Base-by-base conservation (phyloP, 345 rosid genomes). In the Litchi chinensis region DNA sequence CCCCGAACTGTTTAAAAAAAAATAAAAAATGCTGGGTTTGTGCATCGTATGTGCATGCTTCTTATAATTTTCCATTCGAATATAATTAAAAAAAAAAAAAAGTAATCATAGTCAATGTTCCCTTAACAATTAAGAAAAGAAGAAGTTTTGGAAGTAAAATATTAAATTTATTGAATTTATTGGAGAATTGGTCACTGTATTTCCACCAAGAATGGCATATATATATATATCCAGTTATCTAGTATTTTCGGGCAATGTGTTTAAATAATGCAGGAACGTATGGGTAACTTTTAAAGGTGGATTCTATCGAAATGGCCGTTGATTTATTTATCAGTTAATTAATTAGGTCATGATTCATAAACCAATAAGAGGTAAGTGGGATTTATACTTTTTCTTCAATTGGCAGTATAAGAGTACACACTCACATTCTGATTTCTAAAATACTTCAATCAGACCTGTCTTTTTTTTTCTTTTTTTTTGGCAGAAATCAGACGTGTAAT, bases 201-300 rank as follows among this genome's bases (percentile, higher is more conserved):
- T 70, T 70, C 74, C 74, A 56, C 48, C 26, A 37, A 56, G 46
- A 44, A 56, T 39, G 26, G 46, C 46, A 28, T 71, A 50, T 52
- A 26, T 71, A 50, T 52, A 26, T 0, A 26, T 26, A 26, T 26
- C 28, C 40, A 32, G 37, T 37, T 6, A 73, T 57, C 24, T 62
- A 63, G 16, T 46, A 63, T 64, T 62, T 60, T 74, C 70, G 40
- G 62, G 57, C 19, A 18, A 22, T 5, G 32, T 5, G 46, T 21
- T 3, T 63, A 18, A 9, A 21, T 71, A 62, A 52, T 19, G 10
- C n/a, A 50, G 50, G 39, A 40, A 59, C 59, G 50, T 50, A 24
- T 26, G 8, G 32, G 43, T 15, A 18, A 16, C 69, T 40, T 62
- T 63, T 74, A 26, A 11, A 15, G 62, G 46, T 64, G 78, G 78